Evolutionary conservation across 2,329 filamentous ascomycete species (phyloP).

Genomic region (Botrytis paeoniae): DNA sequence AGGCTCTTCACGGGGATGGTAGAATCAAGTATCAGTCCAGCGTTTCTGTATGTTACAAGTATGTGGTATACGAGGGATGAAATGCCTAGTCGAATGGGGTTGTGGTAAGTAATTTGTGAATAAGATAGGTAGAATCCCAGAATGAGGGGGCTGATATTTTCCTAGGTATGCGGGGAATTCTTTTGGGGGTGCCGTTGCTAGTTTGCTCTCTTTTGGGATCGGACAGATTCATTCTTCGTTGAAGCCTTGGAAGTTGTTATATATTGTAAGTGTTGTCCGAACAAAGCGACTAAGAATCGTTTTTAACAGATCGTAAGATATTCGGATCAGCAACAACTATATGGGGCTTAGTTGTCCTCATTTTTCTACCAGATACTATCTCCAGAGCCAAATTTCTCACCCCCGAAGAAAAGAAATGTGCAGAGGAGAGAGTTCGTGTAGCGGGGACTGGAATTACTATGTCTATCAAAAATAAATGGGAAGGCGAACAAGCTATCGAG

Average conservation of each 20-base stretch:
- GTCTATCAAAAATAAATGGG: conserved; percentile 47
- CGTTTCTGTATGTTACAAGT: conserved; percentile 52
- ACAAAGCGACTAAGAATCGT: neutral
- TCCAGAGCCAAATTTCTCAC: conserved; percentile 57
- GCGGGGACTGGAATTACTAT: conserved; percentile 52
- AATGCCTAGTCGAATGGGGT: conserved; percentile 55
- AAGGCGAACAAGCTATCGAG: conserved; percentile 48
- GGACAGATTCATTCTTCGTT: conserved; percentile 50
- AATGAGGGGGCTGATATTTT: neutral
- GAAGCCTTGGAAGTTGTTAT: conserved; percentile 56
- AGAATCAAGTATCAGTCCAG: conserved; percentile 52
- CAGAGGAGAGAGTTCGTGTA: conserved; percentile 46
- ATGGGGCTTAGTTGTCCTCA: conserved; percentile 48
- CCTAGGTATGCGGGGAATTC: conserved; percentile 52
- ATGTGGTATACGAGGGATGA: conserved; percentile 47
- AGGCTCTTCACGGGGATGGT: conserved; percentile 45
- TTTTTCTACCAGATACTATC: conserved; percentile 52
- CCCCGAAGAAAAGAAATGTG: conserved; percentile 46
- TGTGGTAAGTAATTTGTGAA: conserved; percentile 42
- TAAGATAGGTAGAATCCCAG: fast-evolving
- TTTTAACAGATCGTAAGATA: conserved; percentile 34
- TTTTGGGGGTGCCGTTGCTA: conserved; percentile 49
- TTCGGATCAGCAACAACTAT: conserved; percentile 47
- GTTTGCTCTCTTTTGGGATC: conserved; percentile 53
- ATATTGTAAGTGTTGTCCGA: conserved; percentile 37